These are phyloP conservation scores for Monascus purpureus DNA, from an alignment of 495 filamentous ascomycete genomes.

Conservation along the genomic window DNA sequence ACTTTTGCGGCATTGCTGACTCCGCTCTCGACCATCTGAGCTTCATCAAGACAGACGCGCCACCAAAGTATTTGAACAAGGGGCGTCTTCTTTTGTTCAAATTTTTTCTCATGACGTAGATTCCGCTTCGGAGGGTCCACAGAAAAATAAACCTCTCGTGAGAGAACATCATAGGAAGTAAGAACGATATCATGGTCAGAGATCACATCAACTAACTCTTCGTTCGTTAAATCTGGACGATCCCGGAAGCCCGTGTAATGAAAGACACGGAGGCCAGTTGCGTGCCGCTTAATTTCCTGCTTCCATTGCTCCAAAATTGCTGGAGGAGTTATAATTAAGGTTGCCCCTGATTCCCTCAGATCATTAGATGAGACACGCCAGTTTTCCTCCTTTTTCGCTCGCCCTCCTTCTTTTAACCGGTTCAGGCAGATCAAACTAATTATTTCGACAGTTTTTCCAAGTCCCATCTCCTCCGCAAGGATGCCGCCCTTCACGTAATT, in stretches of 20 bases:
- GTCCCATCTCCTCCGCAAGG: constrained; percentile 90
- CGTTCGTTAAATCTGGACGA: constrained; percentile 21
- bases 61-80: constrained; percentile 76
- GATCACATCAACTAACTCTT: constrained; percentile 33
- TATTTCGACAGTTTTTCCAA: constrained; percentile 89
- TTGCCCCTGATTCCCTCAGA: constrained; percentile 38
- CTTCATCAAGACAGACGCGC: constrained; percentile 87
- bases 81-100: constrained; percentile 56
- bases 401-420: not conserved
- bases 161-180: constrained; percentile 71
- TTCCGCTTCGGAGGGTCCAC: constrained; percentile 46
- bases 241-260: constrained; percentile 36
- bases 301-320: constrained; percentile 80
- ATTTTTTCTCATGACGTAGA: constrained; percentile 51
- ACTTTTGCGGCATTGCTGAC: constrained; percentile 71
- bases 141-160: constrained; percentile 64
- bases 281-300: constrained; percentile 59
- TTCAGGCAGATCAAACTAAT: constrained; percentile 63
- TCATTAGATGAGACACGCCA: constrained; percentile 13
- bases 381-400: constrained; percentile 5
- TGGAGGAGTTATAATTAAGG: constrained; percentile 76
- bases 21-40: constrained; percentile 87
- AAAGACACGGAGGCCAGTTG: constrained; percentile 41
- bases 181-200: constrained; percentile 63
- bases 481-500: constrained; percentile 41